Percentiles rank a stretch among this genome's conserved stretches.
These are phyloP conservation scores for Lippia alba DNA, from an alignment of 305 asterid genomes.

Conservation along the genomic window DNA sequence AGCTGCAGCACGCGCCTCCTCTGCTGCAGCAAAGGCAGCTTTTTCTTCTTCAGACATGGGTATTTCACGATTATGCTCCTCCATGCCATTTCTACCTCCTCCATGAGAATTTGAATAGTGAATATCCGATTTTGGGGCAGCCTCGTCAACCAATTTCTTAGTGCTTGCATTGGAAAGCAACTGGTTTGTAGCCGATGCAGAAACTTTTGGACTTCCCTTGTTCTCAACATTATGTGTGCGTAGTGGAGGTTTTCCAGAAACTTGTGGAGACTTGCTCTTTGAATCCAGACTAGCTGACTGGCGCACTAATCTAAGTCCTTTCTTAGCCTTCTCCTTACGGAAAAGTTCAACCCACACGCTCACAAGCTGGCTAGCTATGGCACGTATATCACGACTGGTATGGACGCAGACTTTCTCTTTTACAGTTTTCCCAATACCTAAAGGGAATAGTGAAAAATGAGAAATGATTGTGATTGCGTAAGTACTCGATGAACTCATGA, in stretches of 20 bases:
- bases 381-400: slow-evolving; percentile 99
- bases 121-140: slow-evolving; percentile 53
- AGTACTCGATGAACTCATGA: slow-evolving; percentile 27
- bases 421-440: slow-evolving; percentile 96
- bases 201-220: slow-evolving; percentile 47
- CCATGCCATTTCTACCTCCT: slow-evolving; percentile 49
- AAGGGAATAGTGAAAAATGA: slow-evolving; percentile 26
- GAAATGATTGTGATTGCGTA: slow-evolving; percentile 15
- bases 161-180: slow-evolving; percentile 43
- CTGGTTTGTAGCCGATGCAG: slow-evolving; percentile 41
- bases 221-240: slow-evolving; percentile 47
- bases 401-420: slow-evolving; percentile 98
- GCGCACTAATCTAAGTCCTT: slow-evolving; percentile 60
- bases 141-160: slow-evolving; percentile 50
- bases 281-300: slow-evolving; percentile 58
- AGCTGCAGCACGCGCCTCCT: slow-evolving; percentile 93
- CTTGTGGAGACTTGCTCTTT: slow-evolving; percentile 58
- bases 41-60: slow-evolving; percentile 89
- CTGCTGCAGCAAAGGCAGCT: slow-evolving; percentile 92
- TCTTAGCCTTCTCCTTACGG: slow-evolving; percentile 95
- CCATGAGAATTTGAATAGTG: slow-evolving; percentile 60
- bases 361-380: slow-evolving; percentile 99
- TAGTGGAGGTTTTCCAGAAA: slow-evolving; percentile 77
- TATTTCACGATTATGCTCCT: slow-evolving; percentile 52
- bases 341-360: slow-evolving; percentile 93